Evolutionary conservation across 1,284 basidiomycete species (phyloP), one percentile per base, ranked within the genome.

Genomic region (Quambalaria eucalypti): DNA sequence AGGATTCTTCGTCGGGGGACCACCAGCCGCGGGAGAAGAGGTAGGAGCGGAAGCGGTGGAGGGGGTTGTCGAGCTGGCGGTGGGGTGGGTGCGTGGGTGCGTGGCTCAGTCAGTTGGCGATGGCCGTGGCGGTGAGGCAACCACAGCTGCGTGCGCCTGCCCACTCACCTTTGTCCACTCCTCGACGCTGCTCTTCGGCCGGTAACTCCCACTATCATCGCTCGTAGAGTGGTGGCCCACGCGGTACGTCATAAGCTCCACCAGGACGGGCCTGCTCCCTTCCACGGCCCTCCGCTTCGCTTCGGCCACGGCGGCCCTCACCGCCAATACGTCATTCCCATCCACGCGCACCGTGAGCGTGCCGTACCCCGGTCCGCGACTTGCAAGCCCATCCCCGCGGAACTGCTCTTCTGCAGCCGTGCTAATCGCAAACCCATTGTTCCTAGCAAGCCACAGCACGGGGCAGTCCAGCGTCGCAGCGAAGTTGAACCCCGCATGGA

Each of bases 171-270:
- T 12, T 26, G 42, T 48, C 55, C 51, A 53, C 14, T 53, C 31
- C n/a, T 56, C 55, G 1, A 56, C 55, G 48, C 31, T 40, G 33
- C 8, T 38, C 2, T 29, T 40, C n/a, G 62, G 61, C n/a, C 67
- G 69, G 76, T 95, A 95, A 26, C 89, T 89, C 67, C 87, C 89
- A 16, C 88, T 91, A 76, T 95, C 90, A 73, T 95, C 91, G 10
- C 88, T 91, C 28, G 90, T 95, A 14, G 88, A 90, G 76, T 95
- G 90, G 74, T 95, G 90, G n/a, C 90, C 87, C 3, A 95, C 85
- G 19, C 66, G 67, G 48, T 69, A 69, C 26, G 68, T 68, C 68
- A 70, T 71, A 23, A 61, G 87, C 78, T 96, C 91, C 53, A 96
- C 82, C 30, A 96, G 79, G 0, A 95, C 87, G 6, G 87, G 88